Percentiles rank a stretch among this genome's conserved stretches.
phyloP scores from a whole-genome alignment of 306 rosid species.

The Ziziphus jujuba region DNA sequence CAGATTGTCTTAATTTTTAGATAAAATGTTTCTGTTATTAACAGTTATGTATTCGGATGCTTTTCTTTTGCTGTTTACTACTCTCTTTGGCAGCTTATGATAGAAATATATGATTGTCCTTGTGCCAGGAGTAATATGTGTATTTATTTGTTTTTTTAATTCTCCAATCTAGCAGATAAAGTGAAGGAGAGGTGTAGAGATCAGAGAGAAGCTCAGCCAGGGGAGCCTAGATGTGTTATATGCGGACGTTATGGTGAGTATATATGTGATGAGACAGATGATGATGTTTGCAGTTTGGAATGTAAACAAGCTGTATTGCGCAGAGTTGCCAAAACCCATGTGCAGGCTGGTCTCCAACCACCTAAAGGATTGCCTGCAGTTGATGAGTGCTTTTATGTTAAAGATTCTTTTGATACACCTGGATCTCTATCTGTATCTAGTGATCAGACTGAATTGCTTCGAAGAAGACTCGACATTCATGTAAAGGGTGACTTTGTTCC shows the following conservation, averaged over 20 bases:
- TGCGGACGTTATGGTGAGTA: constrained; percentile 88
- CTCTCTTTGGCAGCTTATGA: background rate
- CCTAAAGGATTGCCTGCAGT: constrained; percentile 44
- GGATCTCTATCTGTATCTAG: constrained; percentile 32
- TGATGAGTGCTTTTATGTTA: constrained; percentile 81
- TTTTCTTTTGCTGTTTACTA: too few relatives aligned
- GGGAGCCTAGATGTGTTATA: constrained; percentile 69
- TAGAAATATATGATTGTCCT: too few relatives aligned
- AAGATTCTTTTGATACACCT: constrained; percentile 33
- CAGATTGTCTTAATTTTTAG: too few relatives aligned
- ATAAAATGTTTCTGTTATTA: too few relatives aligned
- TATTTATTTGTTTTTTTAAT: constrained; percentile 2
- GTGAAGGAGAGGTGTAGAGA: constrained; percentile 56
- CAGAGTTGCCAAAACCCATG: constrained; percentile 32
- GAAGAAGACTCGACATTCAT: constrained; percentile 59
- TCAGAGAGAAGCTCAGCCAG: constrained; percentile 69
- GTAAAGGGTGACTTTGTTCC: constrained; percentile 53
- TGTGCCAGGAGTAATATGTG: too few relatives aligned
- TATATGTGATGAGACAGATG: constrained; percentile 76
- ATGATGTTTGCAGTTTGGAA: constrained; percentile 84
- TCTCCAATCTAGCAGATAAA: constrained; percentile 34
- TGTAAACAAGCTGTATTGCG: constrained; percentile 58
- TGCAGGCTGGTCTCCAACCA: constrained; percentile 25
- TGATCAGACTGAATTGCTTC: constrained; percentile 50
- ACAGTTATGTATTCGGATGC: too few relatives aligned